Base-by-base conservation (phyloP, 306 rosid genomes). In the Sphenostylis stenocarpa region DNA sequence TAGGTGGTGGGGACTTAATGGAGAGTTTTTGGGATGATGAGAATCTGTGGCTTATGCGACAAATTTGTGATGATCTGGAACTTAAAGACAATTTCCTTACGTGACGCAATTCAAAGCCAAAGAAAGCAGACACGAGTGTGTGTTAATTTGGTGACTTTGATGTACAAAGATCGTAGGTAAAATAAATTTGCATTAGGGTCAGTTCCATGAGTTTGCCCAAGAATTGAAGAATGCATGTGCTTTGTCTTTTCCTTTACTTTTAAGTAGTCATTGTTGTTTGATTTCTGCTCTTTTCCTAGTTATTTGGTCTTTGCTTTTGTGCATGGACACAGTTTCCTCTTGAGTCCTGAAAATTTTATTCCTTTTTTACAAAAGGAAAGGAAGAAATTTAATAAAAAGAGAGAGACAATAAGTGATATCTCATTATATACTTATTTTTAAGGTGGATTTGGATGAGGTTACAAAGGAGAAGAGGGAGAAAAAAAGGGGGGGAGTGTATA, bases 1-100 rank as follows among this genome's bases (percentile, higher is more conserved):
- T 63, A 13, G 80, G 65, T 67, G 85, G 79, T 49, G 91, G 88
- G 73, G 92, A 83, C 53, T 24, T 55, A 3, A 49, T 72, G 76
- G 85, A 89, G 47, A 73, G 65, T 48, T 63, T 85, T 67, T 91
- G 97, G 94, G 77, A 78, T 31, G 91, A 86, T 29, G 90, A 91
- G 75, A 85, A 78, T 53, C 52, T 81, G 56, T 80, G 87, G 82
- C 82, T 89, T 75, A 56, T 87, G 53, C 82, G 61, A 4, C 87
- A 85, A 63, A 87, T 87, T 36, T 74, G 70, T 55, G 76, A 72
- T 72, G 68, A 51, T 8, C 31, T 70, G 29, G 60, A 43, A 79
- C 16, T n/a, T 12, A 38, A 49, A 53, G 20, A 51, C 72, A 82
- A 55, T 80, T 79, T 61, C 43, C 67, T 73, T 87, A 39, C 66